Base-by-base conservation (phyloP, 1,284 basidiomycete genomes). In the Cutaneotrichosporon mucoides region DNA sequence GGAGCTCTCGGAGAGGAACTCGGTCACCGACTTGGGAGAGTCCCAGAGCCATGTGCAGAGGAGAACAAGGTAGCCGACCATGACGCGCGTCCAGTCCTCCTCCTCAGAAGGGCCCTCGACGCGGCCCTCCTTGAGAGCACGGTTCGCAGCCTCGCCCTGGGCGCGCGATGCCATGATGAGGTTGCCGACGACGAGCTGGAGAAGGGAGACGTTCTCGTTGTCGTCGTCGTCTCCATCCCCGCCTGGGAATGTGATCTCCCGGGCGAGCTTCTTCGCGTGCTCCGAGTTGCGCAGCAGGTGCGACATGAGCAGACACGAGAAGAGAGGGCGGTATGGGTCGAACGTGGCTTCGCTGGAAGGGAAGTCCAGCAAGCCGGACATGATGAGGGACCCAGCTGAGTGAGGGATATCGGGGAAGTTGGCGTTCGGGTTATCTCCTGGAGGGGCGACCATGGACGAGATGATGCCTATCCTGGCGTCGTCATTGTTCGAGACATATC, bases 11-110 rank as follows among this genome's bases (percentile, higher is more conserved):
- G 90, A 88, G 60, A 99, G 80, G 72, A 98, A 94, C 73, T 92
- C 93, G 57, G 86, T 83, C 48, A 97, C 92, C 0, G 89, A 88
- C 55, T 82, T 83, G 0, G 92, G 87, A 65, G 94, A 92, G 68
- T 98, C 93, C 92, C 93, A 97, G n/a, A 97, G 81, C 95, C 95
- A 99, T 55, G 91, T 89, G 13, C 85, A 83, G 16, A 99, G 81
- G 50, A 96, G 77, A 43, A 86, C 84, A 45, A 98, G 81, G 74
- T 97, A 95, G 1, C 87, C 89, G 5, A 91, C 86, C 71, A 93
- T 87, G 59, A 97, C 81, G 60, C 92, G 82, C 64, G 92, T 91
- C 92, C 93, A 98, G 67, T 94, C 92, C 56, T 76, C 72, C 47
- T 73, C 76, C 56, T 75, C 73, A 37, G 62, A 63, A 60, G 65